Conservation (phyloP, 2,329 filamentous ascomycete species). For the Pyrenophora seminiperda region DNA sequence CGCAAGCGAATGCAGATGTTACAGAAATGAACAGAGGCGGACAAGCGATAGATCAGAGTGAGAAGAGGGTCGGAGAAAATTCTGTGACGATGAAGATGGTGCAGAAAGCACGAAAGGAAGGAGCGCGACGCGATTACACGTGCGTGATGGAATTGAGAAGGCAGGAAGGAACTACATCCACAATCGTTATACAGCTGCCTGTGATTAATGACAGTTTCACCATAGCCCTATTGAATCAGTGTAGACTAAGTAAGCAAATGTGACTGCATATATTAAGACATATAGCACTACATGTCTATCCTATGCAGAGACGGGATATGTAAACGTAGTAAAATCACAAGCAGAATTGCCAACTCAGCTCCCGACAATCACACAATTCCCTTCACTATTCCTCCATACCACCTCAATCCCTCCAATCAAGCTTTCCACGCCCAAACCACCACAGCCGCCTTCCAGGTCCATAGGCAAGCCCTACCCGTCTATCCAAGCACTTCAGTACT, state of each 20-base stretch:
- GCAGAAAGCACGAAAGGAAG: slow-evolving; percentile 17
- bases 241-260: neutral
- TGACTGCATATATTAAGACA: slow-evolving; percentile 23
- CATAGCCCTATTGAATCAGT: too few relatives aligned
- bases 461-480: slow-evolving; percentile 24
- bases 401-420: slow-evolving; percentile 29
- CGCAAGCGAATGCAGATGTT: slow-evolving; percentile 8
- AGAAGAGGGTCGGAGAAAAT: neutral
- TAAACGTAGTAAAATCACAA: slow-evolving; percentile 18
- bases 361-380: slow-evolving; percentile 36
- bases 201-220: too few relatives aligned
- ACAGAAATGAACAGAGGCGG: neutral
- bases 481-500: slow-evolving; percentile 33
- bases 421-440: slow-evolving; percentile 38
- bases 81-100: neutral
- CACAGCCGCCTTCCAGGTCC: slow-evolving; percentile 42
- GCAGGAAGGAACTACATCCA: slow-evolving; percentile 17
- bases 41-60: neutral
- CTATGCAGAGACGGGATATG: slow-evolving; percentile 2
- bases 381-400: slow-evolving; percentile 30
- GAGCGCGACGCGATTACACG: slow-evolving; percentile 12
- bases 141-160: slow-evolving; percentile 4
- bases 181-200: neutral
- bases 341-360: slow-evolving; percentile 33
- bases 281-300: slow-evolving; percentile 24